Evolutionary conservation across 225 moss, liverwort and hornwort species (phyloP), one percentile per base, ranked within the genome.

Genomic region (Lunularia cruciata): DNA sequence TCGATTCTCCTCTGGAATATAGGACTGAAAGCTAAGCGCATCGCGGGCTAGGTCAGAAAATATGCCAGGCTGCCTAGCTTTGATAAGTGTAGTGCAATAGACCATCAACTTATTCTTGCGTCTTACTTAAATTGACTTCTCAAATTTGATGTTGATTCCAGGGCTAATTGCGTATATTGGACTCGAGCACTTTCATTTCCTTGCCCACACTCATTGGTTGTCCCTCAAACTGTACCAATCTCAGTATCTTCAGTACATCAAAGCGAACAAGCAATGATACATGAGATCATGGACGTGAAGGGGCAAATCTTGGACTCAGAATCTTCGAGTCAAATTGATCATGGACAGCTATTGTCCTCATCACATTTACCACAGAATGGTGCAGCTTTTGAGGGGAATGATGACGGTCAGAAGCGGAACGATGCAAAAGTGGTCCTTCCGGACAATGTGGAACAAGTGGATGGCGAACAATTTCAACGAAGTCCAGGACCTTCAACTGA

Each of bases 151-250:
- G 6, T 66, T 36, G 8, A 42, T 69, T 77, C 74, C 92, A 96
- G 96, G 96, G 92, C 92, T 33, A 96, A 89, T 64, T 90, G 84
- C 45, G 75, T 88, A 53, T 96, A 90, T 53, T 96, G 96, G 96
- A 87, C 92, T 65, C 92, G 96, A 72, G 96, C 96, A 25, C 78
- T 92, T 56, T 89, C 84, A 70, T 82, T 96, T 45, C 96, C 96
- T 76, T 96, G 85, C 81, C 87, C 96, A 34, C 76, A 58, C 47
- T 89, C 89, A 33, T 75, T 92, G 57, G 79, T 96, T 28, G 86
- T 76, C 84, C 90, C 95, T 77, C 63, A 76, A 63, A 75, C 70
- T 60, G 76, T 71, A 61, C 77, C 89, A 55, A 64, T 73, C 56
- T 79, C 77, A 52, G 73, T 79, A 19, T 65, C 79, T 57, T 59